Conservation (phyloP, 306 rosid species). For the Prunus fruticosa region DNA sequence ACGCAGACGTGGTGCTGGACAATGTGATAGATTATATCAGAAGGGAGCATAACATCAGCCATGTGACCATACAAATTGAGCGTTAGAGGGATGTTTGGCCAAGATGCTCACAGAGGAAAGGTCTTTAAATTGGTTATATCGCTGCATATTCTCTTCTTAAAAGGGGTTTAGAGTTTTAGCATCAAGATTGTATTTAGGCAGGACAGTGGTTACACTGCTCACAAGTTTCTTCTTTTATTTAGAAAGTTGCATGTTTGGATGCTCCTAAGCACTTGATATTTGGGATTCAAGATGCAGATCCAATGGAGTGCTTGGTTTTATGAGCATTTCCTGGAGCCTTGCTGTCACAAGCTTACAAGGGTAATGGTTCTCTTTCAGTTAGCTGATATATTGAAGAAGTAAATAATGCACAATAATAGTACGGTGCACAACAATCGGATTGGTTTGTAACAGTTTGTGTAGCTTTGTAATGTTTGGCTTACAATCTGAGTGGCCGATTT, state of each 20-base stretch:
- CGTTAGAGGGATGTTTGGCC: slow-evolving; percentile 31
- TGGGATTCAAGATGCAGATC: background rate
- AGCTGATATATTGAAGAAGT: background rate
- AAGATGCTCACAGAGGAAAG: slow-evolving; percentile 20
- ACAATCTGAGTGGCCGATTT: too few relatives aligned
- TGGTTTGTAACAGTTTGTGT: background rate
- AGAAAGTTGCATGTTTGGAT: background rate
- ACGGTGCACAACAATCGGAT: background rate
- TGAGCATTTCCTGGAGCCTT: background rate
- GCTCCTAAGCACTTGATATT: background rate
- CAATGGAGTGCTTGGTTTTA: too few relatives aligned
- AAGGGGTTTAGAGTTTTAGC: slow-evolving; percentile 12
- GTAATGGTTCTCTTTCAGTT: background rate
- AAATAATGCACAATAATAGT: background rate
- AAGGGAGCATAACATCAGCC: slow-evolving; percentile 74
- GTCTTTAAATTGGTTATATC: background rate
- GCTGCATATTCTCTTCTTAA: slow-evolving; percentile 11
- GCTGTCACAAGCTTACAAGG: background rate
- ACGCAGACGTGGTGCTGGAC: slow-evolving; percentile 67
- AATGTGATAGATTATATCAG: slow-evolving; percentile 58
- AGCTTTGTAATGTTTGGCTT: background rate
- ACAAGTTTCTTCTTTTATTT: background rate
- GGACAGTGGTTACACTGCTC: slow-evolving; percentile 9
- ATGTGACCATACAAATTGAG: slow-evolving; percentile 76
- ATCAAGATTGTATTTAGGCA: slow-evolving; percentile 10